phyloP scores from a whole-genome alignment of 2,329 filamentous ascomycete genomes.

The Venturia nashicola region DNA sequence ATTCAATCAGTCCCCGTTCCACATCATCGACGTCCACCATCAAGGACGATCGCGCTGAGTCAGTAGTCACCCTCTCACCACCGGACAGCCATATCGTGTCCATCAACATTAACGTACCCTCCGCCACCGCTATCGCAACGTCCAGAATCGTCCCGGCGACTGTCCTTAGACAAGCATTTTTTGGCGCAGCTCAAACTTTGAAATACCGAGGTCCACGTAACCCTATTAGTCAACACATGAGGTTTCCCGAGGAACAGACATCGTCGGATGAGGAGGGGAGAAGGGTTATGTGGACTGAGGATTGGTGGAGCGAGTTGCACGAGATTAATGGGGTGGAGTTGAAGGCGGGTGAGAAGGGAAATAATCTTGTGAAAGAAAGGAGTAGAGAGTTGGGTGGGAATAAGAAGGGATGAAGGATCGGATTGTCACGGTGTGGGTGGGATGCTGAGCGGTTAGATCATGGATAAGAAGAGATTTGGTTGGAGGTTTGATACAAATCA shows the following conservation, averaged over 20 bases:
- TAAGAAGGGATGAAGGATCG: background rate
- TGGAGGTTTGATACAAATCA: too few relatives aligned
- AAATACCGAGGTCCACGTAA: background rate
- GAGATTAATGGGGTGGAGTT: background rate
- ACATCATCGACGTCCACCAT: background rate
- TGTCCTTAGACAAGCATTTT: background rate
- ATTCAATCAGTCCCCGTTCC: background rate
- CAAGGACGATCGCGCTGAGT: background rate
- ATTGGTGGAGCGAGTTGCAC: background rate
- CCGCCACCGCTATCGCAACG: background rate
- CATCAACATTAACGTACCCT: background rate
- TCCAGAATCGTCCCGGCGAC: background rate
- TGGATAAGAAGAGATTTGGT: too few relatives aligned
- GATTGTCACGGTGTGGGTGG: too few relatives aligned
- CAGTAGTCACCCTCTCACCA: background rate
- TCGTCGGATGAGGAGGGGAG: background rate
- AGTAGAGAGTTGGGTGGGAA: background rate
- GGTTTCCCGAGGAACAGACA: background rate
- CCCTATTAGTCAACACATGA: background rate
- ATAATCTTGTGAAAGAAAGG: background rate
- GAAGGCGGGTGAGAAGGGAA: background rate
- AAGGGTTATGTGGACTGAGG: background rate
- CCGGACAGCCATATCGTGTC: background rate
- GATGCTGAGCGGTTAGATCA: too few relatives aligned
- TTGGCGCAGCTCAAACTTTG: background rate